Percentiles rank a stretch among this genome's conserved stretches.
Evolutionary conservation across 768 basidiomycete species (phyloP).

Genomic region (Suillus subluteus): DNA sequence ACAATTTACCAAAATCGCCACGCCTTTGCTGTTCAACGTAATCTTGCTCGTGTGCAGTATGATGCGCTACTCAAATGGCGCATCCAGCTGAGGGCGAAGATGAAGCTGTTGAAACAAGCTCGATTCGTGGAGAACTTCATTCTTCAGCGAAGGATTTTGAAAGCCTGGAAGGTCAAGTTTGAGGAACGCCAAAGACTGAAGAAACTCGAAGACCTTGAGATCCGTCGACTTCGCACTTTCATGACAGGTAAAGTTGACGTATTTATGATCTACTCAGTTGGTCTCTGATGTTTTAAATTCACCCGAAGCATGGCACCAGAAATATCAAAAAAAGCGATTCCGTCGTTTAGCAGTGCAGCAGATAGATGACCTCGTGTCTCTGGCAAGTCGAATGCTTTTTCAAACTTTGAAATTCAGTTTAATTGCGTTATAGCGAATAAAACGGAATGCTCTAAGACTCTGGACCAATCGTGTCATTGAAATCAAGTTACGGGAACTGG

Average conservation of each 20-base stretch:
- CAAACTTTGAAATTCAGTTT: conserved; percentile 2
- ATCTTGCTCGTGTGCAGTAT: conserved; percentile 39
- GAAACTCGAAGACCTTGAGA: conserved; percentile 48
- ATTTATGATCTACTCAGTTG: not conserved
- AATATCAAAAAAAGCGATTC: conserved; percentile 41
- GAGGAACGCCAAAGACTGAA: conserved; percentile 48
- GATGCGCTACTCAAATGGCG: conserved; percentile 61
- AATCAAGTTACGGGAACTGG: conserved; percentile 73
- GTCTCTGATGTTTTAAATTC: conserved; percentile 14
- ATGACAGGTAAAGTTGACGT: conserved; percentile 37
- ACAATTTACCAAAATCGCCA: conserved; percentile 49
- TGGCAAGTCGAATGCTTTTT: conserved; percentile 36
- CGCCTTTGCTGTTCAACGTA: conserved; percentile 48
- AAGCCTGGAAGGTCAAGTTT: conserved; percentile 49
- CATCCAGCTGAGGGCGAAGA: conserved; percentile 49
- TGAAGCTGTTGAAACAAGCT: conserved; percentile 57
- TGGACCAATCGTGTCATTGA: conserved; percentile 81
- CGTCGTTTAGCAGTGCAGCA: conserved; percentile 47
- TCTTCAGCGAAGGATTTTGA: conserved; percentile 49
- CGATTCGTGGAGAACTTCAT: conserved; percentile 57
- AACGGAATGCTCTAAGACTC: conserved; percentile 47
- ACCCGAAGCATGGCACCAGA: conserved; percentile 51
- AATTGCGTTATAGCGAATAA: conserved; percentile 48
- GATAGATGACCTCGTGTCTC: conserved; percentile 42
- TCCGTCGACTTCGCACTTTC: conserved; percentile 31